Base-by-base conservation (phyloP, 495 filamentous ascomycete species). In the Staphylotrichum tortipilum region DNA sequence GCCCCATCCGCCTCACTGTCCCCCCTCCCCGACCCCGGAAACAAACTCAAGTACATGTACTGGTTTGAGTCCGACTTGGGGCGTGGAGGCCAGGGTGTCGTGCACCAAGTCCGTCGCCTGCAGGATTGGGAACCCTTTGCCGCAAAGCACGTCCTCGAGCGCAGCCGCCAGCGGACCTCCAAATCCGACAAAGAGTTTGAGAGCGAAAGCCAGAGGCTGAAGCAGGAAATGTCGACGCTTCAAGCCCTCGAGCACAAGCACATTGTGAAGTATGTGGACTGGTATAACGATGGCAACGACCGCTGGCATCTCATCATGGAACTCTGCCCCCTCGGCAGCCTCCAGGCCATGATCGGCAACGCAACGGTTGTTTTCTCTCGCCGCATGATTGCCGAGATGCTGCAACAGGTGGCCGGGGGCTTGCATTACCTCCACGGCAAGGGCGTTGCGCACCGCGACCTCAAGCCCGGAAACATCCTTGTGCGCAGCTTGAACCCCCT, bases 391-490 rank as follows among this genome's bases (percentile, higher is more conserved):
- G 44, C 44, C 7, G 31, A 47, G n/a, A 10, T 35, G 9, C 30
- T 47, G n/a, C 14, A 42, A 14, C 39, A 42, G 18, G 24, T 29
- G 11, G 39, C 39, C 22, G 39, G 29, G 12, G 39, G 39, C 39
- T 28, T 42, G 39, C 5, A 7, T 9, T 47, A 37, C 17, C 22
- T 47, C 2, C 44, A 47, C 17, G 22, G 12, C 14, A 1, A 36
- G 2, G 21, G 31, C 21, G 10, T 47, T 15, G 37, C 44, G 1
- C 31, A 40, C 23, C 21, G 44, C 0, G 44, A 47, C 8, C 17
- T 36, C 9, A 47, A 47, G 22, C 44, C 44, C 21, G 44, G 6
- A 7, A 47, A 47, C 33, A 35, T 47, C 31, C 44, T 47, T n/a
- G 44, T 47, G 14, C 44, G 44, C n/a, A 6, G 9, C 14, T 18